Evolutionary conservation across 805 yeast genomes (phyloP), one percentile per base, ranked within the genome.

Genomic region (Jamesozyma rosinii): DNA sequence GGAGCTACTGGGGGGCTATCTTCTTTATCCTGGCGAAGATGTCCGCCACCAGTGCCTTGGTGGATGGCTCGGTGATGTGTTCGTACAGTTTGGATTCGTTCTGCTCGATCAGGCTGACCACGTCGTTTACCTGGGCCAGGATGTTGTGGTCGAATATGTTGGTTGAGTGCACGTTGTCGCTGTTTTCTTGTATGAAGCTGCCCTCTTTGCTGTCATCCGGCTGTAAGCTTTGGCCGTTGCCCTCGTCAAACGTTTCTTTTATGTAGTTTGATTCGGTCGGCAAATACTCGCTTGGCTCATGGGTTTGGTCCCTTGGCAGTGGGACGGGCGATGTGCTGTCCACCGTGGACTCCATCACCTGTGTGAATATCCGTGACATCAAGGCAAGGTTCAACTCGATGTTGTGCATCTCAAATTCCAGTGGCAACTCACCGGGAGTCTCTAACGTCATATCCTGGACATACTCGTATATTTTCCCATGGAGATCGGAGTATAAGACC

Each of bases 1-100:
- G 5, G 8, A 8, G 19, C 29, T 30, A 52, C 19, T 49, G 55
- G 6, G 55, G 53, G 15, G 44, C 41, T 13, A 50, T 45, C 11
- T 46, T 48, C 34, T 46, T 52, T 13, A 52, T 42, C 32, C 40
- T 48, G 32, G 33, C 45, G 40, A 53, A 52, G 11, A 53, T 53
- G 17, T 48, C 50, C 38, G 41, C 42, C 32, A 53, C 24, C 2
- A 45, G 40, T 10, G 48, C 44, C 30, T 44, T 45, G 13, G 51
- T 37, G 3, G 44, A 41, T 6, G 52, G 49, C 31, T 50, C 51
- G 14, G 42, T 40, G 13, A 53, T 40, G 34, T 47, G 48, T 29
- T 48, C 45, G 42, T 48, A 51, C 30, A 53, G 29, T 22, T 45
- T 50, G 17, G 49, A 37, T 43, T 54, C 58, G 24, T 52, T 50